phyloP scores from a whole-genome alignment of 2,329 filamentous ascomycete species.

The Tolypocladium tundrense region DNA sequence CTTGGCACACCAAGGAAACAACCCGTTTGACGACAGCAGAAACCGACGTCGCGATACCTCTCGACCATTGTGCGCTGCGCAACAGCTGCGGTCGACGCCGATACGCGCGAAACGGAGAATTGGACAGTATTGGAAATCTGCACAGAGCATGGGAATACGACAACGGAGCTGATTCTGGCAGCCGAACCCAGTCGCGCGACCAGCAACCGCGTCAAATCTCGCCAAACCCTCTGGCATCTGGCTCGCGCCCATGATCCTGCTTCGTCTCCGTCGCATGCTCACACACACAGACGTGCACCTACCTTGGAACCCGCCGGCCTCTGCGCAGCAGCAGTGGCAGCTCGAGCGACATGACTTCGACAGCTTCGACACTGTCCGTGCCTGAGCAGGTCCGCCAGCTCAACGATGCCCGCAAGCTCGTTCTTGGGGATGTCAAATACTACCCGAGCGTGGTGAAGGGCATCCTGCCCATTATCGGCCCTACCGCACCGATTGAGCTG shows the following conservation, averaged over 20 bases:
- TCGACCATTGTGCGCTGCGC: background rate
- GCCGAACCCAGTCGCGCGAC: slow-evolving; percentile 20
- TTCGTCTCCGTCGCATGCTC: background rate
- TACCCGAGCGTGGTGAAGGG: slow-evolving; percentile 88
- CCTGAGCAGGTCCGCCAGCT: slow-evolving; percentile 78
- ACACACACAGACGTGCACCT: background rate
- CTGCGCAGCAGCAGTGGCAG: slow-evolving; percentile 1
- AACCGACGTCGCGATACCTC: background rate
- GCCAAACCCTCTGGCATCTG: slow-evolving; percentile 1
- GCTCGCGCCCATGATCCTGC: slow-evolving; percentile 6
- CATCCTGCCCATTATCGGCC: slow-evolving; percentile 82
- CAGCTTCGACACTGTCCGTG: slow-evolving; percentile 40
- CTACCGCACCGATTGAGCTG: slow-evolving; percentile 64
- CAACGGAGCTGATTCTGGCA: slow-evolving; percentile 11
- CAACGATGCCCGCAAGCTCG: slow-evolving; percentile 80
- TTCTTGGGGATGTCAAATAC: slow-evolving; percentile 75
- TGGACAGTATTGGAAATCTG: background rate
- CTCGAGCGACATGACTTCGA: slow-evolving; percentile 35
- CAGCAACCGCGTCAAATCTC: slow-evolving; percentile 7
- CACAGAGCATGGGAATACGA: slow-evolving; percentile 16
- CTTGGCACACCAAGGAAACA: background rate
- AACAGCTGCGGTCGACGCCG: background rate
- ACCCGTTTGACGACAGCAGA: background rate
- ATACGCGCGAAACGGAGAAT: background rate
- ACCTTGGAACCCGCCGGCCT: background rate